Conservation (phyloP, 1,284 basidiomycete genomes). For the Leccinum angustisporum region DNA sequence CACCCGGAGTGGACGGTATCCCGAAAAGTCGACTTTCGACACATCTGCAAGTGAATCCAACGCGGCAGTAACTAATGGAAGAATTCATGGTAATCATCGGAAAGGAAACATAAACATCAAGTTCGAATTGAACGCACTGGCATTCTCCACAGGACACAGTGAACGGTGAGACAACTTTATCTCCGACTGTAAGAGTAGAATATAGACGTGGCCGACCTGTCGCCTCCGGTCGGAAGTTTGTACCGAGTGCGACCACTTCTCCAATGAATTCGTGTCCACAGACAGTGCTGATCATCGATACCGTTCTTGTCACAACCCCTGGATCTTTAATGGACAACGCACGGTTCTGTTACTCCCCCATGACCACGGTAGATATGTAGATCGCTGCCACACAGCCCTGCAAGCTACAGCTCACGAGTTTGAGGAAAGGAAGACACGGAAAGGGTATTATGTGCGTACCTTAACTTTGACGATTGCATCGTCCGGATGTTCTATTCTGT, state of each 20-base stretch:
- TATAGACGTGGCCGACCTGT: conserved; percentile 61
- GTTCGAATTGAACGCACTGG: conserved; percentile 57
- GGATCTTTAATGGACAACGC: conserved; percentile 10
- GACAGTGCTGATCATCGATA: conserved; percentile 51
- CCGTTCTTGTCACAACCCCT: neutral
- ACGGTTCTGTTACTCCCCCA: conserved; percentile 40
- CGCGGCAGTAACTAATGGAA: conserved; percentile 61
- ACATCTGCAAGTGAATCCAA: conserved; percentile 80
- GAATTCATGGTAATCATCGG: neutral
- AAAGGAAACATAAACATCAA: neutral
- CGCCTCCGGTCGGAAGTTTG: conserved; percentile 49
- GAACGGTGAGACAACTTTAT: conserved; percentile 87
- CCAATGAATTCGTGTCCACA: conserved; percentile 87
- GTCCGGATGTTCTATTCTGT: conserved; percentile 66
- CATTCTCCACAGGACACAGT: conserved; percentile 82
- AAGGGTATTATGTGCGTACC: conserved; percentile 33
- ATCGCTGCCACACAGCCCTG: conserved; percentile 82
- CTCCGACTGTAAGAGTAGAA: conserved; percentile 69
- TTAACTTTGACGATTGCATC: conserved; percentile 75
- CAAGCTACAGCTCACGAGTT: conserved; percentile 43
- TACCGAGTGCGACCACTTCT: conserved; percentile 71
- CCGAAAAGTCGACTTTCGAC: conserved; percentile 70
- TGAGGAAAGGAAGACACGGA: neutral
- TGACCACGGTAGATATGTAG: conserved; percentile 76
- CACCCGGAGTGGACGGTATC: conserved; percentile 67